A percentile compares a stretch with the other conserved stretches of the same genome.
These are phyloP conservation scores for Oidiodendron maius DNA, from an alignment of 495 filamentous ascomycete genomes.

Conservation along the genomic window DNA sequence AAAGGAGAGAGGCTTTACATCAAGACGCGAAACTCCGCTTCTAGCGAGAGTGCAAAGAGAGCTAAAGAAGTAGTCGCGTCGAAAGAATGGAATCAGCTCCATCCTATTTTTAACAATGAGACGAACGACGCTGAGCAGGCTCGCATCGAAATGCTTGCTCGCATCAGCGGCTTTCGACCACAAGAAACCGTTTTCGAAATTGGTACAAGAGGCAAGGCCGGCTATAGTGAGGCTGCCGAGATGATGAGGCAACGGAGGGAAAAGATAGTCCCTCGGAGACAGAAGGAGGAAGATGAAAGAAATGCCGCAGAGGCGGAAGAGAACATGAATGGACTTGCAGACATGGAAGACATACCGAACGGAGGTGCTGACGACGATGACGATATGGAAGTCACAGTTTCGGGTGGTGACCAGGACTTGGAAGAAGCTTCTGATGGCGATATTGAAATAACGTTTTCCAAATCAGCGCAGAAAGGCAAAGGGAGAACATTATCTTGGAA, in stretches of 20 bases:
- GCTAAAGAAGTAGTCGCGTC: constrained; percentile 66
- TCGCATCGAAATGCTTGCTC: constrained; percentile 76
- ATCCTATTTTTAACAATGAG: constrained; percentile 70
- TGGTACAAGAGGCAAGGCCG: constrained; percentile 57
- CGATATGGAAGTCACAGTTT: constrained; percentile 30
- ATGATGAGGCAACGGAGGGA: constrained; percentile 65
- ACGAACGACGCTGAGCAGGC: constrained; percentile 57
- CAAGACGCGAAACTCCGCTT: constrained; percentile 82
- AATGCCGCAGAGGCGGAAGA: constrained; percentile 28
- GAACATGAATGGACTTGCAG: constrained; percentile 21
- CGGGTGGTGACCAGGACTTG: constrained; percentile 40
- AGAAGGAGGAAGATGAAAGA: constrained; percentile 26
- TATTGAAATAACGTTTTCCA: constrained; percentile 76
- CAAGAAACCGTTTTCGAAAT: constrained; percentile 94
- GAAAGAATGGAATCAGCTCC: constrained; percentile 61
- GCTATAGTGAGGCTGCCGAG: constrained; percentile 65
- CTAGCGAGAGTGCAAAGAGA: constrained; percentile 79
- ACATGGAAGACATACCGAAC: constrained; percentile 30
- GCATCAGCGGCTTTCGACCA: constrained; percentile 80
- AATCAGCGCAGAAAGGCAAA: constrained; percentile 35
- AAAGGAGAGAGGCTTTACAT: constrained; percentile 92
- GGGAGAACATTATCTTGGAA: constrained; percentile 51
- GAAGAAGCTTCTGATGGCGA: constrained; percentile 67
- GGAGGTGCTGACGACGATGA: constrained; percentile 36
- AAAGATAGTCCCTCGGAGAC: constrained; percentile 46